Base-by-base conservation (phyloP, 345 rosid species). In the Pistacia atlantica region DNA sequence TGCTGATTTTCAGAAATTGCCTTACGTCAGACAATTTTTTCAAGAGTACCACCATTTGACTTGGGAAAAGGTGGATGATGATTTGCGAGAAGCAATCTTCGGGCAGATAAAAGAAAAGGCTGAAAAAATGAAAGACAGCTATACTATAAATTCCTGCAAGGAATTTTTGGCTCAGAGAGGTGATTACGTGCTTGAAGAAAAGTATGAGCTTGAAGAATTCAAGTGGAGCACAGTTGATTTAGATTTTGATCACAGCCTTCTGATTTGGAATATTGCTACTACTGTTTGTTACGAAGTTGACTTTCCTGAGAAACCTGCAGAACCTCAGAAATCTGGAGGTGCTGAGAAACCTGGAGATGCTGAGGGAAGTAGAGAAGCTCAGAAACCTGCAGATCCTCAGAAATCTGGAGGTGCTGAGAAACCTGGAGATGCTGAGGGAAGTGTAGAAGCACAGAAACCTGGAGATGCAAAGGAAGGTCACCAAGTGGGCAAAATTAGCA, bases 251-350 rank as follows among this genome's bases (percentile, higher is more conserved):
- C 58, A 73, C 18, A 67, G 81, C 65, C 63, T 83, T 25, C 69
- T 75, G 28, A 38, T 77, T 49, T 80, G 83, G 83, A 72, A 83
- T 66, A 79, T 83, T 10, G 83, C 80, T 3, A 79, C 83, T 16
- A 8, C 59, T n/a, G 18, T 79, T 3, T 79, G 80, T 66, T 17
- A 38, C 60, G 0, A 37, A 4, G 22, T 17, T 22, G 37, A 68
- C 20, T 46, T 48, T 10, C 18, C 65, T 16, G 16, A 52, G 16
- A 12, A 11, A 52, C 14, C 56, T 8, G 14, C 12, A 49, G 54
- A 49, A 33, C 10, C 18, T 0, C 3, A 63, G 37, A 63, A 63
- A 2, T 6, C 42, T 38, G 42, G 5, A 37, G 38, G 5, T 37
- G 38, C 38, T 37, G 5, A 37, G 38, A 2, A 2, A 2, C 38